Conservation (phyloP, 805 yeast genomes). For the Wickerhamiella lipophila region DNA sequence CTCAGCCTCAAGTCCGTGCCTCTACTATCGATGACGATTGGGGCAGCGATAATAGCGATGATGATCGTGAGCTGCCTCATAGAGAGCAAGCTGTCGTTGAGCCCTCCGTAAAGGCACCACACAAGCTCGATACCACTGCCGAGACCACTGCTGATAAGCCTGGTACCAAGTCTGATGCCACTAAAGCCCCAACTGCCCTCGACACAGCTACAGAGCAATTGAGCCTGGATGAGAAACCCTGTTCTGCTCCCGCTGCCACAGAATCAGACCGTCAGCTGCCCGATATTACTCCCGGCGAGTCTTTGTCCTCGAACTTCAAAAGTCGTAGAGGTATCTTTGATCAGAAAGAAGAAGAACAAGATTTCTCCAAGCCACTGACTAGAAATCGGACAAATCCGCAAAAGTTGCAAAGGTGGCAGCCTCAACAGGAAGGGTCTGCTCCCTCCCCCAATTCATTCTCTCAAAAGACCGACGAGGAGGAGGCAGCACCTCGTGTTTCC, state of each 20-base stretch:
- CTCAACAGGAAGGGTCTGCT: slow-evolving; percentile 78
- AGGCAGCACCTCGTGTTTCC: slow-evolving; percentile 61
- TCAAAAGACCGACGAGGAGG: slow-evolving; percentile 20
- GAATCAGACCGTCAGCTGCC: not conserved
- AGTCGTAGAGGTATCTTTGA: slow-evolving; percentile 42
- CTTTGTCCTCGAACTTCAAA: slow-evolving; percentile 27
- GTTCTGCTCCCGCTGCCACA: not conserved
- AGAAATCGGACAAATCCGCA: slow-evolving; percentile 15
- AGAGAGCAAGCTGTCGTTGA: not conserved
- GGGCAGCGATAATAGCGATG: slow-evolving; percentile 19
- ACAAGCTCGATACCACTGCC: not conserved
- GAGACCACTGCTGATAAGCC: no score
- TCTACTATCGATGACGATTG: slow-evolving; percentile 18
- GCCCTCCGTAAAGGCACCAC: not conserved
- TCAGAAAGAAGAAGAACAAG: slow-evolving; percentile 27
- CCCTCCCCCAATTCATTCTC: slow-evolving; percentile 55
- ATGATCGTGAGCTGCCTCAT: no score
- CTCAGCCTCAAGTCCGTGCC: slow-evolving; percentile 1
- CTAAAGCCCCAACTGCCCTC: no score
- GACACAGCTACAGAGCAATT: no score
- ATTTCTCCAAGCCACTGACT: slow-evolving; percentile 15
- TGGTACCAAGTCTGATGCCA: not conserved
- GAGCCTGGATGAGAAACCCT: not conserved
- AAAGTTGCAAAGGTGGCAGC: slow-evolving; percentile 36
- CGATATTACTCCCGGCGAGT: slow-evolving; percentile 2